Conservation (phyloP, 2,329 filamentous ascomycete species). For the Fusarium albosuccineum region DNA sequence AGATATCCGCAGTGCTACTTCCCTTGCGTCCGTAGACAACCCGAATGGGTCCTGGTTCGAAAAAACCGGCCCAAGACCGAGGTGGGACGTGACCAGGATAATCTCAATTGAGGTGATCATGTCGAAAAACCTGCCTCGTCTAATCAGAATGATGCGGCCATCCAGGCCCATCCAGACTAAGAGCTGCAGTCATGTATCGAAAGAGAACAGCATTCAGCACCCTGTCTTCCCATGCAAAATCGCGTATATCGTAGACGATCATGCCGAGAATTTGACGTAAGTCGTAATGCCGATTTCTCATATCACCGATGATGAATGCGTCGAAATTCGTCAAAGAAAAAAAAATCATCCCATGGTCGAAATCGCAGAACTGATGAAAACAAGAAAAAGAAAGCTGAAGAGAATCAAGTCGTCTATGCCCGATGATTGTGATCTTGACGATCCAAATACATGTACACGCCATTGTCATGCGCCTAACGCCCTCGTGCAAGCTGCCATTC, state of each 20-base stretch:
- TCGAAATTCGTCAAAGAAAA: conserved; percentile 31
- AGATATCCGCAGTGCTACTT: background rate
- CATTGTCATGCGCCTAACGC: conserved; percentile 35
- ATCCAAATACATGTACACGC: conserved; percentile 53
- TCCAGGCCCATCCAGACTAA: background rate
- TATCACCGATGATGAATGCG: conserved; percentile 14
- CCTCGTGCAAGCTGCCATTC: conserved; percentile 27
- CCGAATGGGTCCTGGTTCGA: background rate
- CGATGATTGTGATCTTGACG: conserved; percentile 41
- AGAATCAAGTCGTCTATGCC: conserved; percentile 47
- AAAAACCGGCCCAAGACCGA: background rate
- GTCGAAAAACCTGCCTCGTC: conserved; percentile 1
- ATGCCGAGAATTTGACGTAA: conserved; percentile 25
- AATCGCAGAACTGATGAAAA: conserved; percentile 39
- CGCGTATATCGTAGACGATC: conserved; percentile 30
- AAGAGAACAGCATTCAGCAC: conserved; percentile 17
- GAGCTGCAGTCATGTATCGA: conserved; percentile 3
- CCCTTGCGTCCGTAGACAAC: background rate
- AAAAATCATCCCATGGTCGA: conserved; percentile 31
- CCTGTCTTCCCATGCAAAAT: conserved; percentile 18
- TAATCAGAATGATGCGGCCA: conserved; percentile 1
- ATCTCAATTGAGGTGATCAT: conserved; percentile 3
- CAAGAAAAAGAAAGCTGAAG: conserved; percentile 41
- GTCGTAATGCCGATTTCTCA: conserved; percentile 27
- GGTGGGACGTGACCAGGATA: background rate